Percentiles rank a stretch among this genome's conserved stretches.
Evolutionary conservation across 345 rosid species (phyloP).

Genomic region (Gynandropsis gynandra): DNA sequence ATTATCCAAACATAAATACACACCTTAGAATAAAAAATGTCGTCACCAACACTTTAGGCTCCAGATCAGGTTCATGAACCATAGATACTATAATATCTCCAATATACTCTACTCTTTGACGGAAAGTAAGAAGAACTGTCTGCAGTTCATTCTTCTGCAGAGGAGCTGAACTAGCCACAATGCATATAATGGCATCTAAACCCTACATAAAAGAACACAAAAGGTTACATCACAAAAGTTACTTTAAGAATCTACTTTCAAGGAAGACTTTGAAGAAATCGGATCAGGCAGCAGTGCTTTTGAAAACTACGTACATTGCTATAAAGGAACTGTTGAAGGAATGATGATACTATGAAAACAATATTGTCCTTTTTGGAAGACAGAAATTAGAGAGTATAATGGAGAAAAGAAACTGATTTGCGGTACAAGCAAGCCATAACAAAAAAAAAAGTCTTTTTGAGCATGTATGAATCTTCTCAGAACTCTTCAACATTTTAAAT

Average conservation of each 20-base stretch:
- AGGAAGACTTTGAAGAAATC: background rate
- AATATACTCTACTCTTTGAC: constrained; percentile 46
- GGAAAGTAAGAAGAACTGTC: constrained; percentile 52
- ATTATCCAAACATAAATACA: constrained; percentile 16
- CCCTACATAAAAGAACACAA: constrained; percentile 36
- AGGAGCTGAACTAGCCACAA: constrained; percentile 48
- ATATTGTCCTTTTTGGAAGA: constrained; percentile 6
- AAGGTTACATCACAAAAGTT: constrained; percentile 4
- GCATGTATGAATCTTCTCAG: background rate
- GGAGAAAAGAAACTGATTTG: background rate
- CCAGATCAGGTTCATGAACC: constrained; percentile 60
- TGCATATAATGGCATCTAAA: constrained; percentile 55
- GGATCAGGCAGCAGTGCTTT: background rate
- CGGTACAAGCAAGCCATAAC: no score
- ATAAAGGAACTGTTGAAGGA: background rate
- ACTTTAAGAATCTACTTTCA: constrained; percentile 6
- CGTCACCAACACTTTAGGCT: constrained; percentile 49
- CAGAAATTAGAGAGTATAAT: background rate
- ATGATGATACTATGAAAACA: background rate
- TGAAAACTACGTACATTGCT: no score
- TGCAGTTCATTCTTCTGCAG: constrained; percentile 35
- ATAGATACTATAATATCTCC: constrained; percentile 52
- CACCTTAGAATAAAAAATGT: constrained; percentile 64
- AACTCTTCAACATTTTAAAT: constrained; percentile 8
- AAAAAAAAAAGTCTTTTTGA: background rate